Evolutionary conservation across 2,329 filamentous ascomycete species (phyloP), one percentile per base, ranked within the genome.

Genomic region (Stagonosporopsis tanaceti): DNA sequence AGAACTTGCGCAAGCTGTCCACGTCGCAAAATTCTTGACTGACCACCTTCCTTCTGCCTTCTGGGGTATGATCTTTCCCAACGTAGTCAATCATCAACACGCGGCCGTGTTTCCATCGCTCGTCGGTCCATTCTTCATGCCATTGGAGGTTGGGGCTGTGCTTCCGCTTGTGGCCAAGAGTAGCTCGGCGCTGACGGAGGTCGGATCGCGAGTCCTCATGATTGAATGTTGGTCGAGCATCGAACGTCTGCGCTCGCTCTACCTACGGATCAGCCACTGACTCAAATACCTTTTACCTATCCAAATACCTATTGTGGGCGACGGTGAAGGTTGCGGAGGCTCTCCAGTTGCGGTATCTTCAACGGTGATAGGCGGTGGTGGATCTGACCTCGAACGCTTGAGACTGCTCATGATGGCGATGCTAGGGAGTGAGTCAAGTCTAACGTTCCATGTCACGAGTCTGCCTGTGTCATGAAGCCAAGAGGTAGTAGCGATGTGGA

Each of bases 11-110:
- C 47, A 84, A 66, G 15, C 71, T 76, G 44, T 79, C 69, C 17
- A 84, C 64, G 39, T 79, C 72, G 59, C 74, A 71, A 44, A 84
- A 80, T 59, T 84, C 82, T 56, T 81, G 79, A 1, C 81, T 80
- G 11, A 77, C 68, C 25, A 83, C 79, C 60, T 80, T 80, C 44
- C 78, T 73, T 52, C 76, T 73, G 35, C 74, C 76, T 34, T 71
- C 66, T 17, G 69, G 69, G n/a, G 67, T 72, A 48, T 77, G 72
- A 24, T 78, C 76, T 60, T 63, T 71, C 8, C 65, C 67, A 30
- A 82, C 72, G 65, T 82, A 84, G 66, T 85, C 82, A 39, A 84
- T 80, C 53, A 85, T 75, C 58, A 85, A 69, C 6, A 84, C 80
- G 34, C 82, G 77, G 12, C 81, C 81, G 22, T 76, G 63, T 25